These are phyloP conservation scores for Citrus trifoliata DNA, from an alignment of 345 rosid genomes.

Conservation along the genomic window DNA sequence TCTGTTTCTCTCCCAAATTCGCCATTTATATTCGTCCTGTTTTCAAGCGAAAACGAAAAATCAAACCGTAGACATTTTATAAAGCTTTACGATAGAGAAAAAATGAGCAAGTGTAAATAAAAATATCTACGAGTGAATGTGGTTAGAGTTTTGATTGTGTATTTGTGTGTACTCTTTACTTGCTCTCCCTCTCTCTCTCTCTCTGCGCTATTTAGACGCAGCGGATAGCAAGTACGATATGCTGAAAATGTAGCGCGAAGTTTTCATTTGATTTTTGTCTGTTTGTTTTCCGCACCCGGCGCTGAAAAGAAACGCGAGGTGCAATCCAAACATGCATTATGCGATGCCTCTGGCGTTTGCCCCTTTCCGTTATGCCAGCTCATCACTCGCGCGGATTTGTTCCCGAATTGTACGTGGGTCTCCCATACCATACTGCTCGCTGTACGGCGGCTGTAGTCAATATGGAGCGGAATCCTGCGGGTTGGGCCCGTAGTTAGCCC, in stretches of 20 bases:
- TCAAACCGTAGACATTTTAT: too few species aligned
- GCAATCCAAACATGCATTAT: neutral
- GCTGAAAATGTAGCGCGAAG: constrained; percentile 8
- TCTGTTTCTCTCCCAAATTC: neutral
- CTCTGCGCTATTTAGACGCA: neutral
- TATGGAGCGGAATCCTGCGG: neutral
- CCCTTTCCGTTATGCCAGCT: constrained; percentile 1
- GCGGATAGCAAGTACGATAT: neutral
- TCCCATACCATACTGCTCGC: too few species aligned
- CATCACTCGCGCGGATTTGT: neutral
- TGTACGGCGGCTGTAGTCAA: neutral
- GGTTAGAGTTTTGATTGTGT: constrained; percentile 2
- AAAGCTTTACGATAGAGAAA: neutral
- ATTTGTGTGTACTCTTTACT: neutral
- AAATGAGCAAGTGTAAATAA: neutral
- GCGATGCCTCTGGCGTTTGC: neutral
- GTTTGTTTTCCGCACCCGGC: neutral
- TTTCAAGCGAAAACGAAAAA: neutral
- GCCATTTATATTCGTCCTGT: neutral
- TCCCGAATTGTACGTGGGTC: too few species aligned
- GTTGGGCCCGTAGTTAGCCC: neutral
- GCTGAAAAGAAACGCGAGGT: neutral
- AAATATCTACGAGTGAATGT: neutral
- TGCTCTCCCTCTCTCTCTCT: neutral
- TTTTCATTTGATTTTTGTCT: neutral